Conservation (phyloP, 202 grass and related monocot species). For the Panicum virgatum region DNA sequence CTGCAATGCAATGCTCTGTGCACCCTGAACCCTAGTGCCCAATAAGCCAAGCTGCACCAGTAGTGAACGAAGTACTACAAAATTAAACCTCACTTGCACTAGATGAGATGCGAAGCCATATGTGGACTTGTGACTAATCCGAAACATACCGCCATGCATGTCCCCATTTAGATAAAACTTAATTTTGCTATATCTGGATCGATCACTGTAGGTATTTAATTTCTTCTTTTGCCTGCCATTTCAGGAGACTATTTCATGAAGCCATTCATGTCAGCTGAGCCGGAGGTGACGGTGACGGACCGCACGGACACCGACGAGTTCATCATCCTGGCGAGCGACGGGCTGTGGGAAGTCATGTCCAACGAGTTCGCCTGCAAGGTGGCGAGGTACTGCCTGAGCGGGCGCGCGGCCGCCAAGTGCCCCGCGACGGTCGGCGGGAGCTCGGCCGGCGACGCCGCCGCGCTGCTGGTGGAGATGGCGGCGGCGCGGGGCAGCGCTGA, state of each 20-base stretch:
- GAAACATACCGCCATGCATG: no score
- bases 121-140: no score
- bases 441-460: constrained; percentile 57
- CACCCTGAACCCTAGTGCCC: background rate
- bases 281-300: constrained; percentile 58
- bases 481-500: constrained; percentile 58
- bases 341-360: constrained; percentile 69
- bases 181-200: background rate
- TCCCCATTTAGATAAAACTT: no score
- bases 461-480: constrained; percentile 57
- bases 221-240: constrained; percentile 1
- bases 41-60: background rate
- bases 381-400: constrained; percentile 56
- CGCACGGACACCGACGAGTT: constrained; percentile 62
- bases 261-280: constrained; percentile 63
- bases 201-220: background rate
- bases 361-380: constrained; percentile 64
- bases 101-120: no score
- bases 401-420: constrained; percentile 37
- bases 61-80: no score
- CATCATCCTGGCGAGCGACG: constrained; percentile 76
- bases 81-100: no score
- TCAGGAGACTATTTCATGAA: constrained; percentile 80
- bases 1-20: constrained; percentile 2
- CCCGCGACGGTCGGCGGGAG: constrained; percentile 44